Evolutionary conservation across 2,329 filamentous ascomycete genomes (phyloP).

Genomic region (Setomelanomma holmii): DNA sequence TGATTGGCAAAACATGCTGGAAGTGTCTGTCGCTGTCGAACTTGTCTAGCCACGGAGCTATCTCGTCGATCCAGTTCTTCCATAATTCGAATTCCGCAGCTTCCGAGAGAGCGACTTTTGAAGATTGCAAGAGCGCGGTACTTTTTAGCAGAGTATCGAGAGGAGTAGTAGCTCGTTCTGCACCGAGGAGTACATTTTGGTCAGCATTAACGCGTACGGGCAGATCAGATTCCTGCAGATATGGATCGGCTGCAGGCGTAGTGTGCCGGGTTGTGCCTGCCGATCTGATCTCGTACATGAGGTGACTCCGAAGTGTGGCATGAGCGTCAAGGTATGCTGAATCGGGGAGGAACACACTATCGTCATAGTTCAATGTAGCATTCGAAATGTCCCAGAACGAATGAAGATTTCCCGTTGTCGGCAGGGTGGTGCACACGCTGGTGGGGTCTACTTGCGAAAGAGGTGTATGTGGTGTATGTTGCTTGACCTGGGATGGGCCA

Average conservation of each 20-base stretch:
- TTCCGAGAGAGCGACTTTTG: slow-evolving; percentile 4
- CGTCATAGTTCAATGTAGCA: slow-evolving; percentile 8
- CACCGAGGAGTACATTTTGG: not conserved
- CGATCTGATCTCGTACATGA: slow-evolving; percentile 21
- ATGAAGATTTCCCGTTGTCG: not conserved
- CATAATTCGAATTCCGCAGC: slow-evolving; percentile 21
- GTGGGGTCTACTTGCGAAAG: not conserved
- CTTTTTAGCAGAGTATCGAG: not conserved
- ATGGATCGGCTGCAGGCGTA: slow-evolving; percentile 13
- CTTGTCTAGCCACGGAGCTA: slow-evolving; percentile 63
- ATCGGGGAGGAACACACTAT: slow-evolving; percentile 19
- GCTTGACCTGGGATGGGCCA: not conserved
- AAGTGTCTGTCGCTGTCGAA: slow-evolving; percentile 60
- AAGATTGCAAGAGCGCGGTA: not conserved
- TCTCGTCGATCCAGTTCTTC: slow-evolving; percentile 58
- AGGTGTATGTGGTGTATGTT: not conserved
- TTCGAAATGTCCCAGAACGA: slow-evolving; percentile 5
- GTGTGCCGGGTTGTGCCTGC: slow-evolving; percentile 13
- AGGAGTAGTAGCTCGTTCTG: not conserved
- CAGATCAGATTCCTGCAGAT: not conserved
- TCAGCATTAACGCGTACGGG: not conserved
- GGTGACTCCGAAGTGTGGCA: slow-evolving; percentile 21
- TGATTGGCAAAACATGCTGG: slow-evolving; percentile 56
- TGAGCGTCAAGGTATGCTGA: slow-evolving; percentile 26
- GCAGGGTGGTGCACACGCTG: not conserved